Percentiles rank a stretch among this genome's conserved stretches.
phyloP scores from a whole-genome alignment of 257 asterid genomes.

The Thymus mandschuricus region DNA sequence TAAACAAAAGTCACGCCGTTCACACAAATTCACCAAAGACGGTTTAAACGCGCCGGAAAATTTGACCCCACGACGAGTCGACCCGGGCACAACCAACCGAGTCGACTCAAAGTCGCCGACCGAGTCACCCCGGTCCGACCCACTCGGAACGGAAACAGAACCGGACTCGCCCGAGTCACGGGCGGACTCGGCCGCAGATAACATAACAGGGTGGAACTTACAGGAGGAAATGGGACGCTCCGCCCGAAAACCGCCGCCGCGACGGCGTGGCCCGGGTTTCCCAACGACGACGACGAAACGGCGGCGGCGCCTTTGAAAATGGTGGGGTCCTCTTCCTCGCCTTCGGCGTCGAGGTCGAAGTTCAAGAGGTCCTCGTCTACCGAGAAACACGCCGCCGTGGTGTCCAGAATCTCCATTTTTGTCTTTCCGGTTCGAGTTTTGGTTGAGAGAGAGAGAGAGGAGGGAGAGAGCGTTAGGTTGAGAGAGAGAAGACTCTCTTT shows the following conservation, averaged over 20 bases:
- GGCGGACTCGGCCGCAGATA: slow-evolving; percentile 31
- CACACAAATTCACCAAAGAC: neutral
- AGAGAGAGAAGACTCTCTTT: slow-evolving; percentile 22
- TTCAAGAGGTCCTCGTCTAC: slow-evolving; percentile 69
- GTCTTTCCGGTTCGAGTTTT: neutral
- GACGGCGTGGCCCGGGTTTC: slow-evolving; percentile 21
- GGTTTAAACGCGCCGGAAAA: slow-evolving; percentile 6
- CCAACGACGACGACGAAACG: slow-evolving; percentile 37
- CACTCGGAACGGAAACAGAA: slow-evolving; percentile 16
- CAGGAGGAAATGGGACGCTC: slow-evolving; percentile 41
- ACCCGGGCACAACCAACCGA: slow-evolving; percentile 37
- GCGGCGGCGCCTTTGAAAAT: slow-evolving; percentile 30
- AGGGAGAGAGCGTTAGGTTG: slow-evolving; percentile 24
- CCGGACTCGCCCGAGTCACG: slow-evolving; percentile 49
- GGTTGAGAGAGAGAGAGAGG: slow-evolving; percentile 8
- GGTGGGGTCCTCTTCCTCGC: slow-evolving; percentile 34
- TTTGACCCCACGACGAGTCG: slow-evolving; percentile 29
- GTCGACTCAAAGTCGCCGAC: slow-evolving; percentile 34
- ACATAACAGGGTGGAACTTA: slow-evolving; percentile 43
- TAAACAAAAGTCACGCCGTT: neutral
- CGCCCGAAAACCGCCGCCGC: slow-evolving; percentile 32
- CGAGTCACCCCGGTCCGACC: slow-evolving; percentile 37
- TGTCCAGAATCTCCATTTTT: slow-evolving; percentile 59
- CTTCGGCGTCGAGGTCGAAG: slow-evolving; percentile 66
- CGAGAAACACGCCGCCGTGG: slow-evolving; percentile 40